A percentile compares a stretch with the other conserved stretches of the same genome.
phyloP scores from a whole-genome alignment of 1,139 yeast genomes.

The Lodderomyces theae region DNA sequence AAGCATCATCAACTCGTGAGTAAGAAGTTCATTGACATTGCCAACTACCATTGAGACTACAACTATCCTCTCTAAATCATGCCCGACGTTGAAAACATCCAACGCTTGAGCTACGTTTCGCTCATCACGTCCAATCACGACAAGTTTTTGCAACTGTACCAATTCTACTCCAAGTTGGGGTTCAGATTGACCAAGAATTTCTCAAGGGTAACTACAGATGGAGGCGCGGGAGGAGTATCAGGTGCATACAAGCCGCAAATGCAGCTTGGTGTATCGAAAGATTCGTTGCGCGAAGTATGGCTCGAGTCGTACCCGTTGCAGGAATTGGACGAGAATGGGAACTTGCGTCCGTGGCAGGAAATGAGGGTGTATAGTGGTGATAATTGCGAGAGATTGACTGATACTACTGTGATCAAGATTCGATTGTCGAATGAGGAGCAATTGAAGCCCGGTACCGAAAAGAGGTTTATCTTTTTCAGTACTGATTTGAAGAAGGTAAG shows the following conservation, averaged over 20 bases:
- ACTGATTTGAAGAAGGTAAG: slow-evolving; percentile 42
- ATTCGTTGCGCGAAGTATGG: slow-evolving; percentile 70
- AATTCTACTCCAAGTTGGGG: slow-evolving; percentile 57
- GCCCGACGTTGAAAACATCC: slow-evolving; percentile 14
- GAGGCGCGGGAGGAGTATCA: slow-evolving; percentile 35
- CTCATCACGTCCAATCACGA: slow-evolving; percentile 52
- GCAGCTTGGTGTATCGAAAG: slow-evolving; percentile 56
- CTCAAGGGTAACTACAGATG: slow-evolving; percentile 46
- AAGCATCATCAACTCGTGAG: no score
- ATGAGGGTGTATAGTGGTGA: slow-evolving; percentile 54
- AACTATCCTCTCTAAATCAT: slow-evolving; percentile 6
- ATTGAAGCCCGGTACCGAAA: slow-evolving; percentile 25
- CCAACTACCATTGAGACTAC: no score
- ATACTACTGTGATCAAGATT: slow-evolving; percentile 49
- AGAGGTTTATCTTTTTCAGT: slow-evolving; percentile 50
- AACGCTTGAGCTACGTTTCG: slow-evolving; percentile 47
- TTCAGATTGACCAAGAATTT: slow-evolving; percentile 56
- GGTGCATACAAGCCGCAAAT: slow-evolving; percentile 28
- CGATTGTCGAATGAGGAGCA: slow-evolving; percentile 40
- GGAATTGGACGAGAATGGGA: slow-evolving; percentile 44
- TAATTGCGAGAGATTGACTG: slow-evolving; percentile 26
- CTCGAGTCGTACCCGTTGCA: slow-evolving; percentile 64
- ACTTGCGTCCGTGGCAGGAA: slow-evolving; percentile 59
- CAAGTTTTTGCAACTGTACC: slow-evolving; percentile 44
- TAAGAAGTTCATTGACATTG: no score